Evolutionary conservation across 2,329 filamentous ascomycete species (phyloP), one percentile per base, ranked within the genome.

Genomic region (Arthroderma sp.): DNA sequence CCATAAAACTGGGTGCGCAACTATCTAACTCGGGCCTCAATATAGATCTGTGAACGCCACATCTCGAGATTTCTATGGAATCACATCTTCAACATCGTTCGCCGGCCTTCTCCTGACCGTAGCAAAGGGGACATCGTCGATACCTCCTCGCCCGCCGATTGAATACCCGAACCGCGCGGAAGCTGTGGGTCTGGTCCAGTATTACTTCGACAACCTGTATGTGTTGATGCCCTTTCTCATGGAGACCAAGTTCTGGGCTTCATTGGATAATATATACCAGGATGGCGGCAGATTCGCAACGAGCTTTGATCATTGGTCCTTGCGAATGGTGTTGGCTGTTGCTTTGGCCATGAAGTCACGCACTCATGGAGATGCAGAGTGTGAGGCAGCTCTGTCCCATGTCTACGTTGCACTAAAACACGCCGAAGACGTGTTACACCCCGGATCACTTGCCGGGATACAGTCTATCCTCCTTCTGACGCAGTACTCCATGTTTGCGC

Each of bases 321-420:
- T 95, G 25, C 90, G 88, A 66, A 86, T 97, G 83, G 87, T 95
- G 3, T 77, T 97, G 17, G 93, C 91, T 19, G 88, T 95, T 58
- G 82, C 86, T 1, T 88, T 85, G 54, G 81, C 83, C 0, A 83
- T 85, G 0, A 83, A 88, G 65, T 95, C 88, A 55, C 81, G 83
- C 56, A 72, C 74, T 61, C 80, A 77, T 49, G 81, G 81, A 54
- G 81, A 87, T 58, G 83, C 86, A 57, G 77, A 81, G 7, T 81
- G 84, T 64, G 74, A 78, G 54, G 77, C 79, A 60, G 81, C 81
- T n/a, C 74, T 82, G 52, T 77, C 77, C 55, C 78, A 85, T 62
- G 76, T 84, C 23, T 79, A 77, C 59, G 78, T 78, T 17, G 91
- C 91, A 1, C 74, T 97, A 61, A 80, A 82, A 21, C 83, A 89